phyloP scores from a whole-genome alignment of 805 yeast species.

The Pichia nanzhaoensis region DNA sequence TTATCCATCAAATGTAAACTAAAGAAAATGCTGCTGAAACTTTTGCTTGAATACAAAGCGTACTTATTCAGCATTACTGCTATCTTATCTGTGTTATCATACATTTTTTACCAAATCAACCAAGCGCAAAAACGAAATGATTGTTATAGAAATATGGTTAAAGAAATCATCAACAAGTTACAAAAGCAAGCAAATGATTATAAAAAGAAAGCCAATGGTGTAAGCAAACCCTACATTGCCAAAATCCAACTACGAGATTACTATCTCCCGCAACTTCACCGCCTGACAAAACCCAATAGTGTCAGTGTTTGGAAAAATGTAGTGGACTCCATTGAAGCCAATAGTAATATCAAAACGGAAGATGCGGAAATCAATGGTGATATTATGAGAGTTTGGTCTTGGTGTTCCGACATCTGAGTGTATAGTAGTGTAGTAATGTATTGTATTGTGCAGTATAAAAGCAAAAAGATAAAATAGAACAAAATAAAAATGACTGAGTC shows the following conservation, averaged over 20 bases:
- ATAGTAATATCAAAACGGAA: slow-evolving; percentile 56
- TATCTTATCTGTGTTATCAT: slow-evolving; percentile 3
- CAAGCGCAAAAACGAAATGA: slow-evolving; percentile 33
- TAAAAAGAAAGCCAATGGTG: background rate
- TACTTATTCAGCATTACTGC: slow-evolving; percentile 15
- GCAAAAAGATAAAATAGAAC: too few relatives aligned
- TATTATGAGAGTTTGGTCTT: slow-evolving; percentile 81
- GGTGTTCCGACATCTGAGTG: slow-evolving; percentile 48
- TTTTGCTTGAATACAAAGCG: slow-evolving; percentile 20
- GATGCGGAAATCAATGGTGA: slow-evolving; percentile 79
- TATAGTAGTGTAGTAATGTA: background rate
- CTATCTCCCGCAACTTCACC: slow-evolving; percentile 32
- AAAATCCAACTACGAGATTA: slow-evolving; percentile 69
- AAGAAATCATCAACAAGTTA: slow-evolving; percentile 44
- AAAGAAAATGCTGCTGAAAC: slow-evolving; percentile 19
- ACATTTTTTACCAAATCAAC: slow-evolving; percentile 31
- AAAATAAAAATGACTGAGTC: too few relatives aligned
- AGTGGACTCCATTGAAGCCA: slow-evolving; percentile 49
- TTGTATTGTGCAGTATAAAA: too few relatives aligned
- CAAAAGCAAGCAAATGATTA: slow-evolving; percentile 37
- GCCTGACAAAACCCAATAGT: slow-evolving; percentile 31
- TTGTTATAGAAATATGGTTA: slow-evolving; percentile 39
- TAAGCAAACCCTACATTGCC: slow-evolving; percentile 44
- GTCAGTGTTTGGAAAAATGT: slow-evolving; percentile 55
- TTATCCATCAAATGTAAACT: slow-evolving; percentile 25